These are phyloP conservation scores for Rheum nobile DNA, from an alignment of 148 eudicot genomes.

Conservation along the genomic window DNA sequence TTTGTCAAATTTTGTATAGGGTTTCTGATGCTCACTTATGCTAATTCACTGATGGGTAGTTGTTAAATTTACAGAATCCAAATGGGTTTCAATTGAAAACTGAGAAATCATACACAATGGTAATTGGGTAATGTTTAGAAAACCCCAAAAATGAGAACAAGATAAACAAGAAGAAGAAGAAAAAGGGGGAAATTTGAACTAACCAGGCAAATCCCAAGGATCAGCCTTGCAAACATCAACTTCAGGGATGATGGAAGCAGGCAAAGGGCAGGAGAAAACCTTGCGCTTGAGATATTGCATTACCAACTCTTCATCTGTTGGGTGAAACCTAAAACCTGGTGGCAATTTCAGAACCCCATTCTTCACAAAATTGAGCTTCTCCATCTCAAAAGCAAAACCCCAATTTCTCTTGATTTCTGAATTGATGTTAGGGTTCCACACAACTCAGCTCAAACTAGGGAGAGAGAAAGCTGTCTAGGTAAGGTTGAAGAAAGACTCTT, in stretches of 20 bases:
- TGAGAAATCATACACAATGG: not conserved
- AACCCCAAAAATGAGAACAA: not conserved
- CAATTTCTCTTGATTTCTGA: not conserved
- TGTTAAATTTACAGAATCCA: not conserved
- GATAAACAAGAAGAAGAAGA: not conserved
- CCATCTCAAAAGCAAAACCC: slow-evolving; percentile 20
- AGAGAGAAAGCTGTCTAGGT: not conserved
- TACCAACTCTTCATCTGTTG: slow-evolving; percentile 87
- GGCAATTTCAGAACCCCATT: slow-evolving; percentile 67
- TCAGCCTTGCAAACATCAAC: slow-evolving; percentile 85
- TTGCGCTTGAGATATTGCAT: slow-evolving; percentile 66
- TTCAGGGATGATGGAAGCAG: slow-evolving; percentile 79
- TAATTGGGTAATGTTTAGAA: not conserved
- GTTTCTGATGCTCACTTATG: not conserved
- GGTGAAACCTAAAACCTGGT: slow-evolving; percentile 86
- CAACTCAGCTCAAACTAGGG: not conserved
- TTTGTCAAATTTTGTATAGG: not conserved
- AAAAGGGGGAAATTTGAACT: not conserved
- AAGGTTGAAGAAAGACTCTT: not conserved
- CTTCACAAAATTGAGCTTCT: slow-evolving; percentile 38
- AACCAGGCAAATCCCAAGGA: slow-evolving; percentile 98
- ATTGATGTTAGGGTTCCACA: not conserved
- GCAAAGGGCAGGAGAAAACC: slow-evolving; percentile 53
- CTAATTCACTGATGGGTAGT: not conserved
- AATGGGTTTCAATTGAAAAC: not conserved